A percentile compares a stretch with the other conserved stretches of the same genome.
Conservation (phyloP, 2,329 filamentous ascomycete species). For the Trichoderma sp. region DNA sequence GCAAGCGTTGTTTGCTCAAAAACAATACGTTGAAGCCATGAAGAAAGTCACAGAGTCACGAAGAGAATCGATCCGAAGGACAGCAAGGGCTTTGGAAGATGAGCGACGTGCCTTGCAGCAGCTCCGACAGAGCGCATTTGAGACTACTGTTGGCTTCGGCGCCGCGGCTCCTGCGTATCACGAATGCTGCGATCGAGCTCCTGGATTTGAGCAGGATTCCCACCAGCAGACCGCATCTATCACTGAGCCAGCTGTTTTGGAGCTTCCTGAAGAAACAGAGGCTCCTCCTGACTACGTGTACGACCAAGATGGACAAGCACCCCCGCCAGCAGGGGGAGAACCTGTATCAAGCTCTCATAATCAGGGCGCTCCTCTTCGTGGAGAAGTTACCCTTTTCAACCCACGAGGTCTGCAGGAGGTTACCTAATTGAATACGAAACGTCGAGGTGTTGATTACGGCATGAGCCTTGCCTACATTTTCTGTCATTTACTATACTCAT, state of each 20-base stretch:
- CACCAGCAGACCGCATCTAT: not conserved
- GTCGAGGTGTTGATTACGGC: not conserved
- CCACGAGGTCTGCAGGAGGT: not conserved
- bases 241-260: not conserved
- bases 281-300: constrained; percentile 9
- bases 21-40: not conserved
- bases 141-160: constrained; percentile 17
- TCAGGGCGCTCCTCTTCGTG: not conserved
- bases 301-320: not conserved
- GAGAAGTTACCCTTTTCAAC: not conserved
- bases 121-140: constrained; percentile 20
- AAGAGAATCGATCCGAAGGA: not conserved
- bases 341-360: not conserved
- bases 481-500: not conserved
- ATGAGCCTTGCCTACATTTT: not conserved
- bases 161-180: constrained; percentile 20
- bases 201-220: constrained; percentile 3
- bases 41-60: constrained; percentile 8
- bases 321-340: not conserved
- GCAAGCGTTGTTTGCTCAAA: not conserved
- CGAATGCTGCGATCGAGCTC: constrained; percentile 17
- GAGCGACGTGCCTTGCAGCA: constrained; percentile 14
- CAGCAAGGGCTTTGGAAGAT: constrained; percentile 15
- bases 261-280: constrained; percentile 13
- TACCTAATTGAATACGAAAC: not conserved